Conservation (phyloP, 1,139 yeast genomes). For the Scheffersomyces insectosa region DNA sequence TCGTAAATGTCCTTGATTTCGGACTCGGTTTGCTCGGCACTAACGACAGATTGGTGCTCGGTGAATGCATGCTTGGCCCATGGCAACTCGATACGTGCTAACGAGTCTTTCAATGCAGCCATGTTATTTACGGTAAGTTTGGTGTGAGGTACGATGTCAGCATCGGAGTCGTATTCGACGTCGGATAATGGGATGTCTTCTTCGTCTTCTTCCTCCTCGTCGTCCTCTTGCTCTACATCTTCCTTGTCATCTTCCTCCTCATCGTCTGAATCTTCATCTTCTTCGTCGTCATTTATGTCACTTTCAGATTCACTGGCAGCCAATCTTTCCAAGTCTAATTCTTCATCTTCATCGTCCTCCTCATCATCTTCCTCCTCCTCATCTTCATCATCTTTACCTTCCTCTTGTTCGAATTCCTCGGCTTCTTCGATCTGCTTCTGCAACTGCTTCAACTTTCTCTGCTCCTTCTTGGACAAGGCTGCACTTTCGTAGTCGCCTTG, state of each 20-base stretch:
- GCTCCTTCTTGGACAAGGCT: slow-evolving; percentile 61
- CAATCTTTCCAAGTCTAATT: slow-evolving; percentile 53
- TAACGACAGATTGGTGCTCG: slow-evolving; percentile 78
- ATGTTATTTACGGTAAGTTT: slow-evolving; percentile 77
- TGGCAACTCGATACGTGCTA: slow-evolving; percentile 68
- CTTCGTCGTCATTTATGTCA: slow-evolving; percentile 42
- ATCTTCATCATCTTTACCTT: slow-evolving; percentile 22
- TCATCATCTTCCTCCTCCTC: slow-evolving; percentile 32
- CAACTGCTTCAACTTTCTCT: slow-evolving; percentile 60
- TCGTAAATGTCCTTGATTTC: slow-evolving; percentile 88
- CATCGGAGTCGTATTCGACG: slow-evolving; percentile 81
- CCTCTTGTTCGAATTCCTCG: slow-evolving; percentile 27
- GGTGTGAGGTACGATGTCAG: slow-evolving; percentile 86
- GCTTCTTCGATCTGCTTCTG: slow-evolving; percentile 14
- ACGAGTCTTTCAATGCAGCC: slow-evolving; percentile 67
- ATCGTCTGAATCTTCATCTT: slow-evolving; percentile 44
- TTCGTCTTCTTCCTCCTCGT: slow-evolving; percentile 45
- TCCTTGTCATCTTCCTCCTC: slow-evolving; percentile 48
- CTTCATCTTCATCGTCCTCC: slow-evolving; percentile 33
- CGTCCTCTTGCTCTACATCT: slow-evolving; percentile 40
- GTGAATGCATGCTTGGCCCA: slow-evolving; percentile 72
- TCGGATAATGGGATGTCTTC: slow-evolving; percentile 77
- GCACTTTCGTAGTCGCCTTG: slow-evolving; percentile 40
- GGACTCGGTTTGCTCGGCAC: slow-evolving; percentile 58
- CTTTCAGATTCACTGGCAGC: slow-evolving; percentile 54